Evolutionary conservation across 139 green algal genomes (phyloP), one percentile per base, ranked within the genome.

Genomic region (Chlorella sp.): DNA sequence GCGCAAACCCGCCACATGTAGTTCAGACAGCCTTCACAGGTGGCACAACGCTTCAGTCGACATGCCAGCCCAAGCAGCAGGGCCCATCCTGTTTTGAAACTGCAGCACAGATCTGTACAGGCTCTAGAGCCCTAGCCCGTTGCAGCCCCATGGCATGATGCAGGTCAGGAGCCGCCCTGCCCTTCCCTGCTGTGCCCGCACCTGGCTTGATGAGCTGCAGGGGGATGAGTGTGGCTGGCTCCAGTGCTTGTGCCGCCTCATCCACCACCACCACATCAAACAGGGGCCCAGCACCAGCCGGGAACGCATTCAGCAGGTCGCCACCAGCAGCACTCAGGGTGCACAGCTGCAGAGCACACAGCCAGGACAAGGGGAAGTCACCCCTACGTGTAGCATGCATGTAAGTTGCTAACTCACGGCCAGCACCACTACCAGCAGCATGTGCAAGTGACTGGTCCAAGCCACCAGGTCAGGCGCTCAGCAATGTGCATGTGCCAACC

Each of bases 221-320:
- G 0, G 89, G 83, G 10, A 94, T 86, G 32, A 93, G 81, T 17
- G 83, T 79, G n/a, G 88, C 86, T 49, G 89, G 89, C 78, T 96
- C 91, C 70, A 96, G 73, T 2, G 90, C 89, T 77, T 90, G 85
- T 2, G 88, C 88, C 27, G 88, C 90, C 75, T 95, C 88, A 63
- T 92, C 88, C 24, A 93, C 83, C 60, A 93, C 75, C 35, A 93
- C 26, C 3, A 83, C 84, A 50, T 92, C 79, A 73, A 93, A 92
- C 20, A 79, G 79, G 10, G 49, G 29, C 14, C 2, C 22, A 4
- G 17, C 67, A 29, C 10, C 67, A 23, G 42, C n/a, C n/a, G n/a
- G n/a, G n/a, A n/a, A n/a, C 35, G 24, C 66, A 30, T 26, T 35
- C 32, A 74, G 49, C 59, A 89, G 77, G 31, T 92, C 87, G 4